phyloP scores from a whole-genome alignment of 306 rosid species.

The Casuarina cunninghamiana region DNA sequence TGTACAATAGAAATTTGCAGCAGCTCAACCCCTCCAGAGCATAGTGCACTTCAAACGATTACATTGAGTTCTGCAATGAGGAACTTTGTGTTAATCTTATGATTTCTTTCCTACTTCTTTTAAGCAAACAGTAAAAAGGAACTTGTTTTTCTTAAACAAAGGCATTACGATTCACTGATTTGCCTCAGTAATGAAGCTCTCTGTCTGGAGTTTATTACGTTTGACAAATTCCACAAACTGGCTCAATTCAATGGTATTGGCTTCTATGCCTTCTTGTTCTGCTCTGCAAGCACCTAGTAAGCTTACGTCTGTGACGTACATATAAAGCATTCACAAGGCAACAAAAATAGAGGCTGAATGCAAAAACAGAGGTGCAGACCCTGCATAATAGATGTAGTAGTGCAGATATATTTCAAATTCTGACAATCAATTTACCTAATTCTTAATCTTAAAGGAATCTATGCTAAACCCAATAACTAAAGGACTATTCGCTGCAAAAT shows the following conservation, averaged over 20 bases:
- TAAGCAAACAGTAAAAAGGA: background rate
- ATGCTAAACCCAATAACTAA: background rate
- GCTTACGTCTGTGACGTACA: background rate
- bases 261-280: slow-evolving; percentile 62
- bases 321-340: background rate
- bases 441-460: background rate
- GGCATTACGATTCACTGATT: slow-evolving; percentile 38
- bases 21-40: background rate
- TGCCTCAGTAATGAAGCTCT: slow-evolving; percentile 53
- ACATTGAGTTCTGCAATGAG: background rate
- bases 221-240: slow-evolving; percentile 51
- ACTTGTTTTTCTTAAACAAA: background rate
- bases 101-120: background rate
- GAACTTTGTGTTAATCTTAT: background rate
- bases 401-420: background rate
- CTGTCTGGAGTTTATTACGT: slow-evolving; percentile 50
- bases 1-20: background rate
- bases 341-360: background rate
- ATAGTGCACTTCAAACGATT: background rate
- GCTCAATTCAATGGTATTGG: slow-evolving; percentile 45
- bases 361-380: background rate
- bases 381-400: background rate
- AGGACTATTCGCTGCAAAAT: background rate
- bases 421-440: background rate
- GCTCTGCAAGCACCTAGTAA: slow-evolving; percentile 48